Evolutionary conservation across 768 basidiomycete genomes (phyloP).

Genomic region (Naganishia vaughanmartiniae): DNA sequence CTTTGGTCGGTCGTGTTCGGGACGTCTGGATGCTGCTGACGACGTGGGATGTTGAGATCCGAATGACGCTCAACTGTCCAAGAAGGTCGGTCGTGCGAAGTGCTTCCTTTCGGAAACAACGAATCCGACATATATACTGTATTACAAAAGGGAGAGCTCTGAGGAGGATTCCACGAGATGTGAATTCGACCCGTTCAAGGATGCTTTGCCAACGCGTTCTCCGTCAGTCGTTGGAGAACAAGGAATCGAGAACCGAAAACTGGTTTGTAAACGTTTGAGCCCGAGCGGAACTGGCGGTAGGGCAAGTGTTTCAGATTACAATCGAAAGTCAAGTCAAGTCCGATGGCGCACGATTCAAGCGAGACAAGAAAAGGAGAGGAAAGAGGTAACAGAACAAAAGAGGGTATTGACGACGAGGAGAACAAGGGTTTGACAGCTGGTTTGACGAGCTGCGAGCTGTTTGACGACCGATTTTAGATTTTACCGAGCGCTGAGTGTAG

Average conservation of each 20-base stretch:
- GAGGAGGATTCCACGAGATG: background rate
- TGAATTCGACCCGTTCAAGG: background rate
- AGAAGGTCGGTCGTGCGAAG: background rate
- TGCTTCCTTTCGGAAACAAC: background rate
- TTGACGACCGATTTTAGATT: too few species aligned
- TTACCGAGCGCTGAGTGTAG: too few species aligned
- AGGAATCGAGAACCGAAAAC: background rate
- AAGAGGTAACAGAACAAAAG: background rate
- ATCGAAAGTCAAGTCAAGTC: background rate
- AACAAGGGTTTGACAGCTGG: background rate
- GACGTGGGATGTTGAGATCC: background rate
- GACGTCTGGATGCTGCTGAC: background rate
- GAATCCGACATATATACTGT: slow-evolving; percentile 1
- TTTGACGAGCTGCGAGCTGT: background rate
- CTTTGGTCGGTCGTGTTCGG: background rate
- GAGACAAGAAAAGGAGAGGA: background rate
- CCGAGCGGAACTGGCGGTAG: background rate
- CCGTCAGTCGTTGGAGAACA: background rate
- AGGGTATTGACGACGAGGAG: background rate
- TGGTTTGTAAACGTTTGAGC: background rate
- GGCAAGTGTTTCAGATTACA: background rate
- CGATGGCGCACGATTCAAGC: background rate
- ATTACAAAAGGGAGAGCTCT: background rate
- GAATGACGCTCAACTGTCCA: background rate
- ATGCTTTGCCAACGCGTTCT: background rate